Conservation (phyloP, 257 asterid species). For the Solanum clarkiae region DNA sequence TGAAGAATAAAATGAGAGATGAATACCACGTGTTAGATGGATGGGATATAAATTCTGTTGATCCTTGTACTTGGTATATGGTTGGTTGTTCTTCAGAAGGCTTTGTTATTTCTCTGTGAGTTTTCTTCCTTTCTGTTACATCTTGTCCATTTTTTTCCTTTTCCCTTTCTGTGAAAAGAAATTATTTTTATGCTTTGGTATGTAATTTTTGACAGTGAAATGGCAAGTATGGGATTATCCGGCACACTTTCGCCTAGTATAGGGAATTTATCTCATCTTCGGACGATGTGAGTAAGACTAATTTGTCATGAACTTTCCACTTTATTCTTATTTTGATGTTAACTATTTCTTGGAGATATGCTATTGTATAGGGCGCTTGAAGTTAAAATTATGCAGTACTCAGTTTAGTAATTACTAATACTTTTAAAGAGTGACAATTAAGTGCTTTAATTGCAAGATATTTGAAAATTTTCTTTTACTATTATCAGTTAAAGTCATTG, state of each 20-base stretch:
- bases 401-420: background rate
- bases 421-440: background rate
- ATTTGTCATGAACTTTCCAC: background rate
- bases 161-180: background rate
- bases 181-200: background rate
- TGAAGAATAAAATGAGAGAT: slow-evolving; percentile 65
- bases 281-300: slow-evolving; percentile 48
- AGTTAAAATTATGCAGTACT: background rate
- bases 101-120: slow-evolving; percentile 79
- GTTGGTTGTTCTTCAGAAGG: slow-evolving; percentile 77
- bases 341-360: background rate
- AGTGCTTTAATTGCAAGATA: background rate
- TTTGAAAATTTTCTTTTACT: background rate
- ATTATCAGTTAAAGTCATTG: background rate
- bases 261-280: slow-evolving; percentile 72
- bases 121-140: background rate
- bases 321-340: background rate
- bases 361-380: background rate
- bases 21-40: slow-evolving; percentile 62
- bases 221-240: slow-evolving; percentile 66
- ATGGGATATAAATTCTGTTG: slow-evolving; percentile 96
- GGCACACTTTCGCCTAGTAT: slow-evolving; percentile 73
- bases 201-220: slow-evolving; percentile 43
- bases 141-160: background rate
- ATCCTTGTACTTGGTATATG: slow-evolving; percentile 99